phyloP scores from a whole-genome alignment of 2,329 filamentous ascomycete genomes.

The Lachnellula subtilissima region DNA sequence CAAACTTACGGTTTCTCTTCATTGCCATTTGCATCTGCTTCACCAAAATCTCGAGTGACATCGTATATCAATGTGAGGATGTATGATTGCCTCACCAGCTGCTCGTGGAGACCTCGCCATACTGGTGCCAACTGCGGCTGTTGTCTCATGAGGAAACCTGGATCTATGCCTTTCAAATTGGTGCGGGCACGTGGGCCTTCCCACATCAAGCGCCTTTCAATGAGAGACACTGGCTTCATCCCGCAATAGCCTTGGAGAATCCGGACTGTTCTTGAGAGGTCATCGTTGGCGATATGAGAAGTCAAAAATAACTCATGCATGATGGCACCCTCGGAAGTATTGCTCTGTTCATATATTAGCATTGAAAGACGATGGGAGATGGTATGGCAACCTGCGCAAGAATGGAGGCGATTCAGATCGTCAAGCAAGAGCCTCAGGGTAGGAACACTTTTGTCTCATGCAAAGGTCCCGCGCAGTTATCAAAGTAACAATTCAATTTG shows the following conservation, averaged over 20 bases:
- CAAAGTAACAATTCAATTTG: no score
- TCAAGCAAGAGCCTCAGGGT: no score
- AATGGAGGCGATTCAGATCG: not conserved
- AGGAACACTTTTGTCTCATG: no score
- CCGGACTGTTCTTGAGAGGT: conserved; percentile 45
- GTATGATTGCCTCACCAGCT: conserved; percentile 53
- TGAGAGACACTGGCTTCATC: conserved; percentile 47
- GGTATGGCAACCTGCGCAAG: not conserved
- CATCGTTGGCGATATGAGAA: conserved; percentile 45
- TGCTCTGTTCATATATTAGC: not conserved
- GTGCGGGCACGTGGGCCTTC: conserved; percentile 39
- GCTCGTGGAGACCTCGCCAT: conserved; percentile 53
- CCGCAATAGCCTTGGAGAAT: conserved; percentile 54
- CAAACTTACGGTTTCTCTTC: conserved; percentile 14
- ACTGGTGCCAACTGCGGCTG: conserved; percentile 11
- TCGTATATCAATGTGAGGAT: conserved; percentile 52
- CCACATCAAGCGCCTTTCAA: conserved; percentile 51
- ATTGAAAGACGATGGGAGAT: not conserved
- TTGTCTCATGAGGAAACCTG: conserved; percentile 17
- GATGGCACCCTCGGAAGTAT: not conserved
- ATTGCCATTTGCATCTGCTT: conserved; percentile 9
- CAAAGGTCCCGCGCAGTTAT: no score
- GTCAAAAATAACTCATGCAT: conserved; percentile 60
- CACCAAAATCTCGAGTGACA: conserved; percentile 44
- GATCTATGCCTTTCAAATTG: conserved; percentile 24